Percentiles rank a stretch among this genome's conserved stretches.
These are phyloP conservation scores for Chalara sp. DNA, from an alignment of 2,329 filamentous ascomycete genomes.

Conservation along the genomic window DNA sequence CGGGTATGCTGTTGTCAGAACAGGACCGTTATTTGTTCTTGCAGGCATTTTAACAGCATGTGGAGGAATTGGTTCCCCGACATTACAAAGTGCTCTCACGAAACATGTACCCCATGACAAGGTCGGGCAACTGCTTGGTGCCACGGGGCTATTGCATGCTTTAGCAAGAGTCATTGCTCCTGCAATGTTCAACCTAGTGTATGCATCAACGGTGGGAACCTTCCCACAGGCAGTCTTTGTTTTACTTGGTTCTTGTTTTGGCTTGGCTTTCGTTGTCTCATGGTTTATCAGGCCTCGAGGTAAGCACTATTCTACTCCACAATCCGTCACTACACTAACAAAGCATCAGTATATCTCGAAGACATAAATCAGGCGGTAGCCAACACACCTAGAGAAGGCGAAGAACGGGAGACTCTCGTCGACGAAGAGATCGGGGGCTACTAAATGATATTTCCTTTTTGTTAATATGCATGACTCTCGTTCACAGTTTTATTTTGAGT, in stretches of 20 bases:
- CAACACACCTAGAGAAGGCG: background rate
- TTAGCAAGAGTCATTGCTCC: conserved; percentile 74
- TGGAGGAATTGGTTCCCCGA: conserved; percentile 80
- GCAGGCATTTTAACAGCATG: conserved; percentile 69
- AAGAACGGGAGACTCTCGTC: background rate
- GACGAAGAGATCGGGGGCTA: conserved; percentile 1
- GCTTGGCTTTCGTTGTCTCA: conserved; percentile 55
- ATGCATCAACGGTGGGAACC: conserved; percentile 69
- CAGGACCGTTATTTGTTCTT: conserved; percentile 57
- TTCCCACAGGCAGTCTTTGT: conserved; percentile 83
- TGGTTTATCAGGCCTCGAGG: conserved; percentile 68
- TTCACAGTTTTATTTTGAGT: background rate
- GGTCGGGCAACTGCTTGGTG: conserved; percentile 83
- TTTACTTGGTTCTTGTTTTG: conserved; percentile 61
- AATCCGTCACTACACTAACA: background rate
- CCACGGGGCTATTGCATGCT: conserved; percentile 78
- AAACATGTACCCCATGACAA: conserved; percentile 83
- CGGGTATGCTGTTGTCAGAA: conserved; percentile 64
- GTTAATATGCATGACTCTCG: background rate
- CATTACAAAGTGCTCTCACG: conserved; percentile 75
- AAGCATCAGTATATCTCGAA: background rate
- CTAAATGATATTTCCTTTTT: background rate
- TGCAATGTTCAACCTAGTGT: conserved; percentile 78
- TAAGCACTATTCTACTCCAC: conserved; percentile 38
- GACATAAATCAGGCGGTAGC: background rate